Conservation (phyloP, 495 filamentous ascomycete species). For the Penicillium cosmopolitanum region DNA sequence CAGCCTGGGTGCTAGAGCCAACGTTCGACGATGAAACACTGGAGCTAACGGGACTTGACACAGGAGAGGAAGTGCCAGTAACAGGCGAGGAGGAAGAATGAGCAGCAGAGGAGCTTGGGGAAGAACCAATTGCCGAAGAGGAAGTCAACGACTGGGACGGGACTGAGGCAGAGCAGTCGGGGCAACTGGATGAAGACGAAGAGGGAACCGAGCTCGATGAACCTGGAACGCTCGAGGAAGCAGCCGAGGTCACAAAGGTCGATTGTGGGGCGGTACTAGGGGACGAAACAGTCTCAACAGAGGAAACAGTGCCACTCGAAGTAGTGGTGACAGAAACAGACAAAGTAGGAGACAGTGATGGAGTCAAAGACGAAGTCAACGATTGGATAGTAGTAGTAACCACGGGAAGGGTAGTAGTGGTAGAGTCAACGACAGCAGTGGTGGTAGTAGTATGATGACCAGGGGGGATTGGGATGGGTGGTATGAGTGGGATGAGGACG, state of each 20-base stretch:
- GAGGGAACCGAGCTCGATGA: constrained; percentile 9
- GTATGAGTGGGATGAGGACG: constrained; percentile 26
- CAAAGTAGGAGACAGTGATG: constrained; percentile 14
- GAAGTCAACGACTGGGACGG: constrained; percentile 10
- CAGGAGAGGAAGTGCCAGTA: constrained; percentile 7
- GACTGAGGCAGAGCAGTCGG: constrained; percentile 5
- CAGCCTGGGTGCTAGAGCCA: neutral
- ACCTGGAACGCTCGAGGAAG: neutral
- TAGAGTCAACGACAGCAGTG: constrained; percentile 8
- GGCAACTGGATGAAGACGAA: constrained; percentile 7
- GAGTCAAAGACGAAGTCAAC: constrained; percentile 6
- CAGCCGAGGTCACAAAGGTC: constrained; percentile 20
- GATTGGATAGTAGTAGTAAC: constrained; percentile 2
- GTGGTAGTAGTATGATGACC: constrained; percentile 14
- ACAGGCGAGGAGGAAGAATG: constrained; percentile 6
- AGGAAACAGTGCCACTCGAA: constrained; percentile 19
- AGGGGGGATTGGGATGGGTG: constrained; percentile 11
- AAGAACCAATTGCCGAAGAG: constrained; percentile 7
- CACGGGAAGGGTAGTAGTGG: constrained; percentile 2
- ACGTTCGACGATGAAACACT: constrained; percentile 1
- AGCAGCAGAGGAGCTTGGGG: constrained; percentile 9
- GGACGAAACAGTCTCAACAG: constrained; percentile 19
- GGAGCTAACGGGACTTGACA: neutral
- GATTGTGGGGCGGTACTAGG: constrained; percentile 15
- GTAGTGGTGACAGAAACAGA: constrained; percentile 19